Conservation (phyloP, 331 rosid genomes). For the Quercus phellos region DNA sequence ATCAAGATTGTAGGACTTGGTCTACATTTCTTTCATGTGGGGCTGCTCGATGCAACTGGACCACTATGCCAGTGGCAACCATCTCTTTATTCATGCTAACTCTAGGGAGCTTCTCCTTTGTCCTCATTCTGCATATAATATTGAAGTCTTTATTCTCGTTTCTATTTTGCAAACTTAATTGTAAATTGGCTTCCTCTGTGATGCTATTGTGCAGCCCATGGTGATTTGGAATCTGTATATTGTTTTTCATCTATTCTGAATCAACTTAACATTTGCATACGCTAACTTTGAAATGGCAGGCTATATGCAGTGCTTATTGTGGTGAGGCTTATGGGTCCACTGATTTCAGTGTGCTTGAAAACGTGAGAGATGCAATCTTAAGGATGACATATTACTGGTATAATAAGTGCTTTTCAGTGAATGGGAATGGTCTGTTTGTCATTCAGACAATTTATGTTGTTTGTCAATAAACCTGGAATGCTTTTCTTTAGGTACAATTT, state of each 20-base stretch:
- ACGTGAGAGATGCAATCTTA: slow-evolving; percentile 84
- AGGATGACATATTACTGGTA: slow-evolving; percentile 98
- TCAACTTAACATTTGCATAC: slow-evolving; percentile 18
- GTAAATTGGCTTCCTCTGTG: background rate
- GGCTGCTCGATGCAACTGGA: background rate
- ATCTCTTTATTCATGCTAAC: background rate
- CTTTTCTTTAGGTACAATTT: slow-evolving; percentile 72
- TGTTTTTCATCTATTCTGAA: slow-evolving; percentile 2
- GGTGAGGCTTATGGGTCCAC: slow-evolving; percentile 78
- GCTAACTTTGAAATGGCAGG: slow-evolving; percentile 40
- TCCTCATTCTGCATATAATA: background rate
- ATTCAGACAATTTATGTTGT: background rate
- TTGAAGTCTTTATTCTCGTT: background rate
- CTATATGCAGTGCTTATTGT: slow-evolving; percentile 73
- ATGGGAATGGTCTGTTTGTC: background rate
- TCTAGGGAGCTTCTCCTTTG: background rate
- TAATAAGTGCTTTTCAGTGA: slow-evolving; percentile 18
- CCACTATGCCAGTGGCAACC: background rate
- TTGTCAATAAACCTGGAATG: slow-evolving; percentile 6
- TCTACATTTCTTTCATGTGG: background rate
- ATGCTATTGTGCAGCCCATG: background rate
- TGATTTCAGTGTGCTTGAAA: slow-evolving; percentile 63
- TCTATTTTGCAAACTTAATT: background rate
- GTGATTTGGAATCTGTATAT: background rate
- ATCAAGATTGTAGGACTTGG: background rate